Conservation (phyloP, 2,329 filamentous ascomycete genomes). For the Fusarium sp. region DNA sequence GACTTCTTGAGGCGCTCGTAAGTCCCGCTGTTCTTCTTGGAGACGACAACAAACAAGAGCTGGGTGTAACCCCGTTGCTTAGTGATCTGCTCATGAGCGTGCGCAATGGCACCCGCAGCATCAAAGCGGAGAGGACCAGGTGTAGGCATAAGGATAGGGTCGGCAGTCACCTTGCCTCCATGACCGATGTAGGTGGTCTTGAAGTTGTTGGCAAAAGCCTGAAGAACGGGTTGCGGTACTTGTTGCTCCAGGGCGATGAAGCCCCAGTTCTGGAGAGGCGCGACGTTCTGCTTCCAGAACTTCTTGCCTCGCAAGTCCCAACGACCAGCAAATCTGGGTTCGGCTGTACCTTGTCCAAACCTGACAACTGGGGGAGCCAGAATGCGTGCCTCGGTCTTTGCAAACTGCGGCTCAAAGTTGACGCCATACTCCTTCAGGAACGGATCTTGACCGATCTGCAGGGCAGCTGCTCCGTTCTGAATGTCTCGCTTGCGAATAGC, state of each 20-base stretch:
- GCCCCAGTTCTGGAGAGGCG: constrained; percentile 78
- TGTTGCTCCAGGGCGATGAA: constrained; percentile 74
- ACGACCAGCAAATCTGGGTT: constrained; percentile 76
- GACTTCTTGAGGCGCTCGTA: constrained; percentile 93
- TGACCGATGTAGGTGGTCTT: constrained; percentile 60
- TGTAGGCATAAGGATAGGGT: constrained; percentile 51
- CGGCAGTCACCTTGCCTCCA: constrained; percentile 57
- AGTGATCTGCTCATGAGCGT: constrained; percentile 62
- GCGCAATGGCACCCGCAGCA: constrained; percentile 62
- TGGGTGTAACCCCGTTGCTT: constrained; percentile 70
- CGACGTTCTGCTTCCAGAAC: constrained; percentile 74
- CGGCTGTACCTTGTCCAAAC: constrained; percentile 69
- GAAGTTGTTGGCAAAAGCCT: constrained; percentile 57
- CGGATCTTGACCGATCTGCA: constrained; percentile 76
- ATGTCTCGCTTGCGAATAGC: constrained; percentile 75
- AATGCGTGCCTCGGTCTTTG: constrained; percentile 76
- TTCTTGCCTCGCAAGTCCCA: constrained; percentile 88
- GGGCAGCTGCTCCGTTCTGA: constrained; percentile 63
- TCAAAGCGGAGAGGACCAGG: constrained; percentile 53
- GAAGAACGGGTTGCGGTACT: constrained; percentile 53
- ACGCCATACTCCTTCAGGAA: constrained; percentile 81
- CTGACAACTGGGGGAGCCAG: constrained; percentile 77
- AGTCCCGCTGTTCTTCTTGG: constrained; percentile 74
- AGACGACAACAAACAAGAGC: constrained; percentile 83
- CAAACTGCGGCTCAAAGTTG: constrained; percentile 72